These are phyloP conservation scores for Elymus sibiricus DNA, from an alignment of 176 grass and related monocot genomes.

Conservation along the genomic window DNA sequence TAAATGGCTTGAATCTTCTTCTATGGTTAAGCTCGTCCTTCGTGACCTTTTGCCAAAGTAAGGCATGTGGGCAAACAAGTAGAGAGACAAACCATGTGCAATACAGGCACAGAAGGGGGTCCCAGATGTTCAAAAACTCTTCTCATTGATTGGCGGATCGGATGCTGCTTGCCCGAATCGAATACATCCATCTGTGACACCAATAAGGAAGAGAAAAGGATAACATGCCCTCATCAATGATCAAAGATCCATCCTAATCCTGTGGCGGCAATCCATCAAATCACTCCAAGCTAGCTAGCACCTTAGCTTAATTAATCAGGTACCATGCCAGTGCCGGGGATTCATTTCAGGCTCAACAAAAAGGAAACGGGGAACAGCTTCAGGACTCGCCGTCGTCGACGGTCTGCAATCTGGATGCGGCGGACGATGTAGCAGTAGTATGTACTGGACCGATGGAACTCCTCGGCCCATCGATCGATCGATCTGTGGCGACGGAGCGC, in stretches of 20 bases:
- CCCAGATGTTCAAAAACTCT: background rate
- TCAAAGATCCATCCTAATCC: background rate
- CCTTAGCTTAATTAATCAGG: background rate
- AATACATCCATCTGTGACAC: constrained; percentile 34
- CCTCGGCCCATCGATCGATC: background rate
- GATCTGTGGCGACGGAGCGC: background rate
- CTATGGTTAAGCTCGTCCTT: background rate
- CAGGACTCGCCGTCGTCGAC: background rate
- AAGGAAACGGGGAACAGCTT: background rate
- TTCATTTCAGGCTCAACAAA: background rate
- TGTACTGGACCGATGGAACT: background rate
- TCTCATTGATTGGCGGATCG: constrained; percentile 6
- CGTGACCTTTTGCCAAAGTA: background rate
- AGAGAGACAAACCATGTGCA: background rate
- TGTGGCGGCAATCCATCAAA: constrained; percentile 11
- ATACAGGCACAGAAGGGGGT: background rate
- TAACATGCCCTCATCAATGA: constrained; percentile 1
- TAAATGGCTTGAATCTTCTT: background rate
- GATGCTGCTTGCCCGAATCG: constrained; percentile 2
- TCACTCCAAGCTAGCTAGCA: constrained; percentile 26
- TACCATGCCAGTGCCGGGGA: constrained; percentile 20
- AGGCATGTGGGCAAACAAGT: background rate
- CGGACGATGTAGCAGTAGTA: background rate
- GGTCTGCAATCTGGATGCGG: background rate
- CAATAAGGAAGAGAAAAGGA: background rate